Evolutionary conservation across 345 rosid species (phyloP).

Genomic region (Trapa bicornis): DNA sequence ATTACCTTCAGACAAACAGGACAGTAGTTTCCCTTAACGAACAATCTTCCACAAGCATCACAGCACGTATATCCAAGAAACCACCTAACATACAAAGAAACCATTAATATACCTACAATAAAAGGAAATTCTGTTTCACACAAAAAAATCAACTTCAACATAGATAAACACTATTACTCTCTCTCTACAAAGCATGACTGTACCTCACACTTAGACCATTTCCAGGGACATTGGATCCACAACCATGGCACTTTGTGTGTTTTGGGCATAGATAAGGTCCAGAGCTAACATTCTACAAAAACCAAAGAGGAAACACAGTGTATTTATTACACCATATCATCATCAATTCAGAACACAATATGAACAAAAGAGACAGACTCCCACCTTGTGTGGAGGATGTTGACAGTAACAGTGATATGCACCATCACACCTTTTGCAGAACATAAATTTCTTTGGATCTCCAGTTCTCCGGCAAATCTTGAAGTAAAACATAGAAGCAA

Average conservation of each 20-base stretch:
- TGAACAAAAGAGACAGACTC: not conserved
- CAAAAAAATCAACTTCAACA: not conserved
- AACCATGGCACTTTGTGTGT: conserved; percentile 94
- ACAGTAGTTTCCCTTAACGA: conserved; percentile 96
- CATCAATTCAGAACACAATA: not conserved
- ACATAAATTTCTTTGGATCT: conserved; percentile 91
- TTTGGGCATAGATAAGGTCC: conserved; percentile 97
- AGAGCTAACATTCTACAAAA: conserved; percentile 73
- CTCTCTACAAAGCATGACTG: not conserved
- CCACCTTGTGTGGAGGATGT: conserved; percentile 98
- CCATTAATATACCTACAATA: not conserved
- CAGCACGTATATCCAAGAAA: conserved; percentile 97
- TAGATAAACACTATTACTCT: not conserved
- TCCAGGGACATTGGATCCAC: conserved; percentile 94
- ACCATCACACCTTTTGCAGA: conserved; percentile 93
- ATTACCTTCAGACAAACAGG: conserved; percentile 98
- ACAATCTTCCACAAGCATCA: conserved; percentile 99
- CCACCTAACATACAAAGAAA: conserved; percentile 50
- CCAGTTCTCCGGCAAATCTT: conserved; percentile 83
- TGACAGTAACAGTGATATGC: conserved; percentile 99
- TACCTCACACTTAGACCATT: conserved; percentile 97
- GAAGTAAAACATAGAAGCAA: conserved; percentile 7
- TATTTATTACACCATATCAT: conserved; percentile 7
- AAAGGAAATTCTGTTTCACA: not conserved
- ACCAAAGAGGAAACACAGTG: conserved; percentile 9